Evolutionary conservation across 257 asterid species (phyloP), one percentile per base, ranked within the genome.

Genomic region (Lycium ferocissimum): DNA sequence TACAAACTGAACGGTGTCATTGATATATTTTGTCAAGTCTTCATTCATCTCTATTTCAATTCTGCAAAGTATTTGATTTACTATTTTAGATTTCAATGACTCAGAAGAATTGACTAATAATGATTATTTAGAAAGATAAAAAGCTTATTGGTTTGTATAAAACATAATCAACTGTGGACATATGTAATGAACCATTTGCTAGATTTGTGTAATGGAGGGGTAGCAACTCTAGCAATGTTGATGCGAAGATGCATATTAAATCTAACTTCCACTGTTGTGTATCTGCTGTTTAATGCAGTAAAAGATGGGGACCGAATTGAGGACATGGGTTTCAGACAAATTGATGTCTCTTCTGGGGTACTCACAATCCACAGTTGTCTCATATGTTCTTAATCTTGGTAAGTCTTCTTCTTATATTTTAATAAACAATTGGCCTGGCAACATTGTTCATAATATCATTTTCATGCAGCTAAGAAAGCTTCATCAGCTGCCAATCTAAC

Each of bases 401-500:
- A 91, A 84, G 94, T 87, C 65, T 38, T 47, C 63, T 69, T 38
- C 73, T 26, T 43, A 45, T 20, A 66, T 82, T 33, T 82, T 26
- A 56, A 65, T 47, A 82, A 82, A 63, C 62, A 57, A 56, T 72
- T 33, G 38, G 80, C 37, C 22, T 20, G 80, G 67, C 84, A 26
- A 62, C 61, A 22, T 71, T 85, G 84, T 40, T 79, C 7, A 59
- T 43, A 26, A 33, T 47, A 14, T 47, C 40, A 12, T 85, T 22
- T 73, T 84, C 8, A 83, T 88, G 89, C 93, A 95, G 99, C 98
- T 67, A 92, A 91, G 86, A 93, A 93, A 86, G 95, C 99, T 57
- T 93, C 98, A 43, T 92, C 99, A 8, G 96, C 97, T 18, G 73
- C 98, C 26, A 97, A 94, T 88, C 90, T 96, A 80, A 91, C 89